phyloP scores from a whole-genome alignment of 495 filamentous ascomycete genomes.

The Penicillium atrosanguineum region DNA sequence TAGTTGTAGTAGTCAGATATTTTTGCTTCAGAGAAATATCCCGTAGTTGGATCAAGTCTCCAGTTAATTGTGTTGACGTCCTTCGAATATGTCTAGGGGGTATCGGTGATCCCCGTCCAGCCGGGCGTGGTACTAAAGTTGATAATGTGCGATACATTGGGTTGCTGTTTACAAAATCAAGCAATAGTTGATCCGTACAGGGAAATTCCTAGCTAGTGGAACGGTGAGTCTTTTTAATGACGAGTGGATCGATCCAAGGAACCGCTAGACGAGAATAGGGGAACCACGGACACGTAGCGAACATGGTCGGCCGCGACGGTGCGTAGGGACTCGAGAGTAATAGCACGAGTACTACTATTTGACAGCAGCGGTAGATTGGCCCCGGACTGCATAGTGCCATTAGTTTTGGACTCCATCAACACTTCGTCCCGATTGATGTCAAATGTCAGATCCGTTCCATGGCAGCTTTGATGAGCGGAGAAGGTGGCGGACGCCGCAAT shows the following conservation, averaged over 20 bases:
- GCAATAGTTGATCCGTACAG: not conserved
- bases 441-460: not conserved
- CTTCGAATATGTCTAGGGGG: not conserved
- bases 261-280: conserved; percentile 3
- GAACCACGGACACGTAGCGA: conserved; percentile 9
- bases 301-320: conserved; percentile 1
- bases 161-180: not conserved
- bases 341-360: conserved; percentile 5
- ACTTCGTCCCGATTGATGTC: conserved; percentile 5
- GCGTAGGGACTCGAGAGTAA: not conserved
- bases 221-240: conserved; percentile 1
- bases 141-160: not conserved
- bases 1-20: not conserved
- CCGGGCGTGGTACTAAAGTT: not conserved
- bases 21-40: not conserved
- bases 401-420: conserved; percentile 9
- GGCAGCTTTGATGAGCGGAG: not conserved
- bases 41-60: not conserved
- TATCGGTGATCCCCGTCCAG: not conserved
- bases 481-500: not conserved
- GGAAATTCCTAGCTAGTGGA: not conserved
- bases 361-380: conserved; percentile 8
- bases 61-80: not conserved
- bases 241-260: not conserved
- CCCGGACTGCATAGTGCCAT: conserved; percentile 5